Base-by-base conservation (phyloP, 306 rosid genomes). In the Lathyrus aphaca region DNA sequence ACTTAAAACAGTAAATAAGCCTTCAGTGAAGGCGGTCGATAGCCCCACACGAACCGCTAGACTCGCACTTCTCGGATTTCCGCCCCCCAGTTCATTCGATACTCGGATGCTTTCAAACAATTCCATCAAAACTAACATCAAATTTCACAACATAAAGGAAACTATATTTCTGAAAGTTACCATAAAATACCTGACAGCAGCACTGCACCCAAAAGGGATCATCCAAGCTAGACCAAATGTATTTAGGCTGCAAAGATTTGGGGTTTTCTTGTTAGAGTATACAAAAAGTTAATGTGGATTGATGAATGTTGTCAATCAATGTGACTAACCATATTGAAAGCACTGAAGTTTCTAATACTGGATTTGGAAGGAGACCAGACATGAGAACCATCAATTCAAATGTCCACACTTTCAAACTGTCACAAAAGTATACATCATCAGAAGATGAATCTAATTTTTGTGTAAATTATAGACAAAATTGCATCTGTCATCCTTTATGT, bases 301-400 rank as follows among this genome's bases (percentile, higher is more conserved):
- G 10, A 23, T 23, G 10, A 23, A 54, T 54, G 37, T 25, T 23
- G 37, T 54, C 17, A 19, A 25, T 54, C 1, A 10, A 13, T 25
- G 14, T 13, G 10, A 55, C 61, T 55, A 55, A 55, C 92, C 88
- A 65, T 23, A 86, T 77, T 45, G 88, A 86, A 62, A 89, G 85
- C 50, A 86, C 90, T 25, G 88, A 89, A 48, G 92, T 86, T 54
- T 89, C 82, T 56, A 89, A 19, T 30, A 21, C 21, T 17, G 96
- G 96, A 27, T 84, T 73, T 1, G 91, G 91, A 59, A 89, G 96
- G 81, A 86, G 87, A 37, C 89, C 91, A 4, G 91, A 73, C 50
- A 84, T 39, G 73, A 86, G 71, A 70, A 89, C 85, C 76, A 86
- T 48, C 68, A 86, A 0, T 61, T 86, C 88, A 66, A 89, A 89